Percentiles rank a stretch among this genome's conserved stretches.
These are phyloP conservation scores for Russula emetica DNA, from an alignment of 768 basidiomycete species.

Conservation along the genomic window DNA sequence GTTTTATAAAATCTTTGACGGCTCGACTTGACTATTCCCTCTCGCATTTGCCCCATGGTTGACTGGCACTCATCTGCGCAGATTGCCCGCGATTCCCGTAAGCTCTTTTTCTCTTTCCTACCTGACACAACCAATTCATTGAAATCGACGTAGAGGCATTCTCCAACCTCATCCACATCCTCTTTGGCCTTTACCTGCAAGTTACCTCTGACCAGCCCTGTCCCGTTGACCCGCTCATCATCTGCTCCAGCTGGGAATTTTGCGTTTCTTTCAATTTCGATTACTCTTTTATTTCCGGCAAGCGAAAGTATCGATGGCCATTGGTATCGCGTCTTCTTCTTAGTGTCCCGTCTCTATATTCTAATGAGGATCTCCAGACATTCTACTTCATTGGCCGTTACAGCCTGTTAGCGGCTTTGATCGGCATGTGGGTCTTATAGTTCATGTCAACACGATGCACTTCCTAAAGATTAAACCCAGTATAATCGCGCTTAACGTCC, in stretches of 20 bases:
- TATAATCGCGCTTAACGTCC: conserved; percentile 38
- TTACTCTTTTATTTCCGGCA: conserved; percentile 40
- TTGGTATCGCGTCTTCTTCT: conserved; percentile 33
- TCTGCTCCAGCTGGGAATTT: conserved; percentile 41
- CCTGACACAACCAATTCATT: neutral
- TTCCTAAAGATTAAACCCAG: neutral
- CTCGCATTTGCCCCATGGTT: conserved; percentile 34
- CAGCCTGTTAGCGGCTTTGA: conserved; percentile 41
- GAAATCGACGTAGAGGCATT: conserved; percentile 36
- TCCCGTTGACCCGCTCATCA: neutral
- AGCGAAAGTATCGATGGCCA: conserved; percentile 45
- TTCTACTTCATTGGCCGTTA: conserved; percentile 48
- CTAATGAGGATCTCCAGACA: conserved; percentile 31
- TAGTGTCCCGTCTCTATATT: neutral
- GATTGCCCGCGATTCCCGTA: conserved; percentile 38
- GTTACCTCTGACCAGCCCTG: conserved; percentile 20
- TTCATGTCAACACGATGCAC: neutral
- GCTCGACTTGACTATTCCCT: neutral
- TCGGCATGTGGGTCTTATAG: conserved; percentile 41
- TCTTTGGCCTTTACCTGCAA: conserved; percentile 45
- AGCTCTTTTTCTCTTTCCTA: conserved; percentile 22
- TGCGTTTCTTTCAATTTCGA: conserved; percentile 43
- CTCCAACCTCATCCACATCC: conserved; percentile 40
- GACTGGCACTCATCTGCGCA: conserved; percentile 41
- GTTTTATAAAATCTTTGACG: neutral